Evolutionary conservation across 192 early-diverging fungal genomes (phyloP), one percentile per base, ranked within the genome.

Genomic region (Coemansia sp.): DNA sequence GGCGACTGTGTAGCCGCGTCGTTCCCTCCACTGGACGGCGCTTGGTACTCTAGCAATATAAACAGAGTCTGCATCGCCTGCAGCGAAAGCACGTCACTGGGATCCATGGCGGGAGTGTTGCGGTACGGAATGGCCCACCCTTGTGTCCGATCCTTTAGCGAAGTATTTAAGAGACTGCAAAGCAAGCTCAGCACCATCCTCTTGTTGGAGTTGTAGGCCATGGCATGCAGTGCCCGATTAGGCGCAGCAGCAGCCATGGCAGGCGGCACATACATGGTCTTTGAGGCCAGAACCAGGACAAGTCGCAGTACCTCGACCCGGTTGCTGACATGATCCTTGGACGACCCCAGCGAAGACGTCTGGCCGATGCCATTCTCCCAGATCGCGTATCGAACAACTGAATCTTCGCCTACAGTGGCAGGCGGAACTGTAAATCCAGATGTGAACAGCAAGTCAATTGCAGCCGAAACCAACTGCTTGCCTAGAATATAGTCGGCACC

Each of bases 51-150:
- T 21, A 95, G 75, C 16, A 96, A 68, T 30, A 76, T 61, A 67
- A 81, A 81, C 52, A 81, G 64, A 35, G 68, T 64, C 50, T 94
- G 94, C 38, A 94, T 67, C 46, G 88, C 89, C 21, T 91, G 61
- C n/a, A 89, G 80, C 11, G 92, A 90, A 4, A 94, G 82, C 23
- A 88, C 82, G 63, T 97, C 95, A 14, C 85, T 74, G 0, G 90
- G 83, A 67, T 95, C 91, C 10, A 86, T 83, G 49, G 91, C 87
- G 40, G 94, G 57, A 6, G 94, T 82, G 74, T 94, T 92, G 67
- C 95, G 94, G 77, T 96, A 97, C 40, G 94, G 94, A 11, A 93
- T 82, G 5, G 87, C 90, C 94, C 94, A 96, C 30, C 94, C 94
- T 13, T 90, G 84, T 6, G 92, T 91, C 69, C 95, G 91, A 71